phyloP scores from a whole-genome alignment of 2,329 filamentous ascomycete species.

The Clarireedia paspali region DNA sequence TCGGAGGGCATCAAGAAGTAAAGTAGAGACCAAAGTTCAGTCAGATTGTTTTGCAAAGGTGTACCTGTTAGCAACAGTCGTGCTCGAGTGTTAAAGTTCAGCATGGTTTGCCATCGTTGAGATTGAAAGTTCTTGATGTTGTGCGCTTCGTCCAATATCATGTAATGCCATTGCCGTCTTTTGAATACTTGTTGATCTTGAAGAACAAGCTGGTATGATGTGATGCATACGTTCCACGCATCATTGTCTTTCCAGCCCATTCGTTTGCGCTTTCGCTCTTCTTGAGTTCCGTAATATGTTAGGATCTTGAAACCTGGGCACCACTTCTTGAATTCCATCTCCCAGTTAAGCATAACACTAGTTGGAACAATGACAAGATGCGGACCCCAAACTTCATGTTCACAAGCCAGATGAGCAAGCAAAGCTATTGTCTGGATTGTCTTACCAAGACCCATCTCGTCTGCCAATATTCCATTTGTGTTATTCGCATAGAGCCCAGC shows the following conservation, averaged over 20 bases:
- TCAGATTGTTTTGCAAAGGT: slow-evolving; percentile 92
- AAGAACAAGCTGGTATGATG: slow-evolving; percentile 91
- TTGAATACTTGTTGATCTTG: slow-evolving; percentile 94
- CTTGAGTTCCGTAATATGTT: slow-evolving; percentile 90
- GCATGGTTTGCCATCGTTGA: slow-evolving; percentile 88
- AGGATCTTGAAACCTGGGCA: slow-evolving; percentile 96
- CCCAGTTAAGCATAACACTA: slow-evolving; percentile 98
- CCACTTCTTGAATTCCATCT: slow-evolving; percentile 99
- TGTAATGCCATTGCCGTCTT: slow-evolving; percentile 89
- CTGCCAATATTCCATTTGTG: slow-evolving; percentile 92
- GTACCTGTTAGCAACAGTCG: slow-evolving; percentile 87
- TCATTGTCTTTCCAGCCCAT: slow-evolving; percentile 91
- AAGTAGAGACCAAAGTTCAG: slow-evolving; percentile 91
- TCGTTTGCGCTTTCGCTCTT: slow-evolving; percentile 85
- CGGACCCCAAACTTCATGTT: slow-evolving; percentile 89
- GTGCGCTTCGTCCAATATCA: slow-evolving; percentile 96
- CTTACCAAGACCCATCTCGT: slow-evolving; percentile 98
- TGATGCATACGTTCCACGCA: slow-evolving; percentile 95
- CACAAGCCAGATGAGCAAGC: slow-evolving; percentile 82
- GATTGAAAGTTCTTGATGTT: slow-evolving; percentile 99
- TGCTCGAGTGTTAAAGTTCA: slow-evolving; percentile 86
- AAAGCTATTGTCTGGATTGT: slow-evolving; percentile 97
- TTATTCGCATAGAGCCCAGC: slow-evolving; percentile 85
- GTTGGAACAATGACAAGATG: slow-evolving; percentile 95
- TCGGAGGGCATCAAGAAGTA: slow-evolving; percentile 95